phyloP scores from a whole-genome alignment of 176 grass and related monocot genomes.

The Musa itinerans region DNA sequence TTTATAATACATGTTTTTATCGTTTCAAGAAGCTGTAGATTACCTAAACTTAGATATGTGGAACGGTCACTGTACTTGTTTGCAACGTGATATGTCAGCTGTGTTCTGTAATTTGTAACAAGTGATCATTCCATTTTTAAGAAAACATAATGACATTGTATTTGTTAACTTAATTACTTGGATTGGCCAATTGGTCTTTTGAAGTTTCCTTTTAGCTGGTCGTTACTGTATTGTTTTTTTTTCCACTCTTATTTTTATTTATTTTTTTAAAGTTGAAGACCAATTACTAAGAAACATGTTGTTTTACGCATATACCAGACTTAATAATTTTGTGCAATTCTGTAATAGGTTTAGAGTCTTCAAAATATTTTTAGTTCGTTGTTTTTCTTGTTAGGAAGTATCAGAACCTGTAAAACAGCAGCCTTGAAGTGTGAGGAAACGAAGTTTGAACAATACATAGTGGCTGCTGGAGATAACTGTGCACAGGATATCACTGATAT shows the following conservation, averaged over 20 bases:
- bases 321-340: not conserved
- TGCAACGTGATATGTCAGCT: not conserved
- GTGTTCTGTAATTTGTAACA: not conserved
- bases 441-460: slow-evolving; percentile 39
- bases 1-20: not conserved
- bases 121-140: not conserved
- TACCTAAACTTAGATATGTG: not conserved
- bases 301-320: not conserved
- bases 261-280: no score
- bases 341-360: not conserved
- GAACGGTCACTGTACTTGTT: not conserved
- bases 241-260: not conserved
- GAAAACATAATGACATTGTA: not conserved
- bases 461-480: slow-evolving; percentile 24
- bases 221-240: not conserved
- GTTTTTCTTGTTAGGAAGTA: slow-evolving; percentile 25
- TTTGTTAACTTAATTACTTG: not conserved
- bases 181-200: not conserved
- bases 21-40: not conserved
- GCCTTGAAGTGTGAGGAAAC: slow-evolving; percentile 48
- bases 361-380: not conserved
- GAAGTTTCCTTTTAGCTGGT: no score
- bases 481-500: slow-evolving; percentile 16
- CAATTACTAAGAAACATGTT: no score
- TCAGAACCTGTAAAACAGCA: slow-evolving; percentile 47